phyloP scores from a whole-genome alignment of 805 yeast genomes.

The Starmerella bombi region DNA sequence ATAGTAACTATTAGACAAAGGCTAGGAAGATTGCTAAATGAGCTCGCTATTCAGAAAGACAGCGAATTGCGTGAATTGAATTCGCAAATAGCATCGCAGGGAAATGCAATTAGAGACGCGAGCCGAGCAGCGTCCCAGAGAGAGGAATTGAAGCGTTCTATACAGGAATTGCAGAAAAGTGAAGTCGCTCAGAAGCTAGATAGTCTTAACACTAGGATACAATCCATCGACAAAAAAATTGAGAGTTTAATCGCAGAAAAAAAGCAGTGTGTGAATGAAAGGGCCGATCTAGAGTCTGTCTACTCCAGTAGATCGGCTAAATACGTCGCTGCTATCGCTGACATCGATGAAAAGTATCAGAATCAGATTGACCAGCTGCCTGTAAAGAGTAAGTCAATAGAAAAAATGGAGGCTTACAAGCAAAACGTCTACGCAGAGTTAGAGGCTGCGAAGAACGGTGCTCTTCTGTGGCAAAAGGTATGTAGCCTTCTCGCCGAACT shows the following conservation, averaged over 20 bases:
- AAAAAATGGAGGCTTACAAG: background rate
- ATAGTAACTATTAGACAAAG: constrained; percentile 6
- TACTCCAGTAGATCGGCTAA: constrained; percentile 12
- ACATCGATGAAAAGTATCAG: constrained; percentile 4
- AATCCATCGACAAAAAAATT: constrained; percentile 17
- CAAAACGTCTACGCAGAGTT: constrained; percentile 9
- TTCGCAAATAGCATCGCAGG: background rate
- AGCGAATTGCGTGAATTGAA: background rate
- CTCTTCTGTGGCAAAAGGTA: constrained; percentile 10
- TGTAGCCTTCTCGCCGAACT: constrained; percentile 11
- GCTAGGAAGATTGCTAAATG: constrained; percentile 7
- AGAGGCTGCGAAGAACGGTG: constrained; percentile 14
- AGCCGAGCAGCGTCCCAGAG: constrained; percentile 5
- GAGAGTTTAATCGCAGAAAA: constrained; percentile 13
- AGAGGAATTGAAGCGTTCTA: constrained; percentile 6
- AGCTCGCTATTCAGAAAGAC: constrained; percentile 5
- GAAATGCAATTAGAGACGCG: background rate
- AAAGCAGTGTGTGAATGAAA: constrained; percentile 7
- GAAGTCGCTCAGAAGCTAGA: constrained; percentile 9
- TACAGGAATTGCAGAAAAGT: constrained; percentile 8
- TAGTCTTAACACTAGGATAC: constrained; percentile 5
- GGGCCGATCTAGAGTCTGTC: constrained; percentile 8
- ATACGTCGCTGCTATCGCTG: constrained; percentile 4
- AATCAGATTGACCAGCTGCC: background rate
- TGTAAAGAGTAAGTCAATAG: background rate